These are phyloP conservation scores for Pueraria montana DNA, from an alignment of 306 rosid species.

Conservation along the genomic window DNA sequence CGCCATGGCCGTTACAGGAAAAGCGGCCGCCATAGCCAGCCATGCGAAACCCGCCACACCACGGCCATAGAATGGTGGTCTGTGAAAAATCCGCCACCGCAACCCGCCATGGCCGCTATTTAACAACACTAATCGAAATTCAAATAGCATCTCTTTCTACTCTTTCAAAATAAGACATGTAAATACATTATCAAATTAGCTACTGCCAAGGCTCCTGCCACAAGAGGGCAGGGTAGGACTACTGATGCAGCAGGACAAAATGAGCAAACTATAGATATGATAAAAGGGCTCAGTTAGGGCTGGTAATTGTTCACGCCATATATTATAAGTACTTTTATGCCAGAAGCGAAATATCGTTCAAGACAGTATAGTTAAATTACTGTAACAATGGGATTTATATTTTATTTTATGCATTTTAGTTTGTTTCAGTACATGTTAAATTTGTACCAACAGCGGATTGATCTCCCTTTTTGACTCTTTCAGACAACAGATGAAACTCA, in stretches of 20 bases:
- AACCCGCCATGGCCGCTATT: no score
- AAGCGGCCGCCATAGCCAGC: no score
- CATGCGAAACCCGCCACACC: no score
- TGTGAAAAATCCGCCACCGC: no score
- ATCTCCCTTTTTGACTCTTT: neutral
- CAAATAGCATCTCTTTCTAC: neutral
- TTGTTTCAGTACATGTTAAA: neutral
- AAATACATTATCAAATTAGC: no score
- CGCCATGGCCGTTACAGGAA: no score
- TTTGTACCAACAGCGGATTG: neutral
- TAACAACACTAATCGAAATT: neutral
- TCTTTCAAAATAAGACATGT: neutral
- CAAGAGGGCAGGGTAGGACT: neutral
- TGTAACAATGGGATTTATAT: neutral
- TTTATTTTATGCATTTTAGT: neutral
- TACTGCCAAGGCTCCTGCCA: neutral
- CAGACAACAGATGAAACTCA: neutral
- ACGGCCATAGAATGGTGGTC: no score
- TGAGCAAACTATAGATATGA: neutral
- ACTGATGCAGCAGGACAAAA: conserved; percentile 5
- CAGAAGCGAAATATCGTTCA: conserved; percentile 11
- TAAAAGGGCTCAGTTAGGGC: neutral
- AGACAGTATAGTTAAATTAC: neutral
- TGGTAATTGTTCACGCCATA: neutral
- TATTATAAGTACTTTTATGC: neutral